These are phyloP conservation scores for Colletotrichum limetticola DNA, from an alignment of 2,329 filamentous ascomycete species.

Conservation along the genomic window DNA sequence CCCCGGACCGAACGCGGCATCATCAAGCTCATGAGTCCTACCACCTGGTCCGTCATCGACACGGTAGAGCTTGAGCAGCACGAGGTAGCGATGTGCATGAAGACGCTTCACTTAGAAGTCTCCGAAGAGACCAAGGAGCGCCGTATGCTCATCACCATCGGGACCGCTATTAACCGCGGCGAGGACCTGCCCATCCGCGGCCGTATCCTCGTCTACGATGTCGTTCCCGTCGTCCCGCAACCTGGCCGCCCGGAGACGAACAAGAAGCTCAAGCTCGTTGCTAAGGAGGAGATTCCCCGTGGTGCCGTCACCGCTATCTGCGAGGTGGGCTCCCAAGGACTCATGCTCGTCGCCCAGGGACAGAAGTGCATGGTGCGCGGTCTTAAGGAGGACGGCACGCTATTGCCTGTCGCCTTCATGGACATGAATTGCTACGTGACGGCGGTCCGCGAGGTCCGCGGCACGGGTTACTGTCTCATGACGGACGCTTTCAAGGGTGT, in stretches of 20 bases:
- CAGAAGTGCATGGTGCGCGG: conserved; percentile 98
- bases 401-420: conserved; percentile 95
- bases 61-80: conserved; percentile 76
- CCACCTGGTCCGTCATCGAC: conserved; percentile 83
- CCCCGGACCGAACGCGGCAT: conserved; percentile 78
- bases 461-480: conserved; percentile 87
- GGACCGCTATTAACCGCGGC: conserved; percentile 86
- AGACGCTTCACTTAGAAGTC: conserved; percentile 86
- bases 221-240: conserved; percentile 91
- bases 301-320: conserved; percentile 90
- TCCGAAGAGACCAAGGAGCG: conserved; percentile 92
- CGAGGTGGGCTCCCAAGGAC: conserved; percentile 86
- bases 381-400: conserved; percentile 91
- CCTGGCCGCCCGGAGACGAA: conserved; percentile 87
- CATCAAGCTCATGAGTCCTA: conserved; percentile 82
- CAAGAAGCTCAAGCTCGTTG: conserved; percentile 84
- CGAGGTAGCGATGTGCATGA: conserved; percentile 84
- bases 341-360: conserved; percentile 90
- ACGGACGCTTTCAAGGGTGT: conserved; percentile 93
- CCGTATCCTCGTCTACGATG: conserved; percentile 88
- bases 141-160: conserved; percentile 83
- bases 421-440: conserved; percentile 96
- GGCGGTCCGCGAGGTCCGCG: conserved; percentile 83
- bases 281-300: conserved; percentile 89
- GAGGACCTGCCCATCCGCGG: conserved; percentile 91